Evolutionary conservation across 1,139 yeast genomes (phyloP).

Genomic region (Kodamaea alishanica): DNA sequence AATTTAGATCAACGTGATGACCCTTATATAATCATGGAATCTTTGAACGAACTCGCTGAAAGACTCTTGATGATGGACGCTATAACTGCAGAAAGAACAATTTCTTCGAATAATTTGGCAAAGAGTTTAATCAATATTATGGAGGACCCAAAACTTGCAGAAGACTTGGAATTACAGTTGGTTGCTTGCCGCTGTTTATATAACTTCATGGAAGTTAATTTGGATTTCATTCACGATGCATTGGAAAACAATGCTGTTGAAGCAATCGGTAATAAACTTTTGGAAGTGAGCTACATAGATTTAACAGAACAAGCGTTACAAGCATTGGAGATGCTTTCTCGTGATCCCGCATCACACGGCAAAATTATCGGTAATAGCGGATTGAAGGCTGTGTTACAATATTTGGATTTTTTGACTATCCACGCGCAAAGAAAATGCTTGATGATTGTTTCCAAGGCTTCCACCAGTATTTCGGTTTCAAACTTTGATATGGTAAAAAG

Average conservation of each 20-base stretch:
- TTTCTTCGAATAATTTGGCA: constrained; percentile 61
- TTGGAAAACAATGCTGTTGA: constrained; percentile 67
- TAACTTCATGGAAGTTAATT: constrained; percentile 74
- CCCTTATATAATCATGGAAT: constrained; percentile 49
- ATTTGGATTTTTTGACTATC: constrained; percentile 81
- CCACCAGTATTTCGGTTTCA: constrained; percentile 44
- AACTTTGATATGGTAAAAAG: constrained; percentile 50
- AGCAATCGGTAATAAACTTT: constrained; percentile 60
- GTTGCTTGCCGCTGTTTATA: constrained; percentile 84
- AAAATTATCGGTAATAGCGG: constrained; percentile 59
- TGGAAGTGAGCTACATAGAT: constrained; percentile 81
- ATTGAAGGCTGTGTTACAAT: constrained; percentile 63
- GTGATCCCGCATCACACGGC: constrained; percentile 48
- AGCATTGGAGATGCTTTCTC: constrained; percentile 65
- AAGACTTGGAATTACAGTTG: constrained; percentile 73
- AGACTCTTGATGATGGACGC: constrained; percentile 66
- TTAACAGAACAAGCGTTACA: constrained; percentile 89
- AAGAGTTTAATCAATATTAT: constrained; percentile 56
- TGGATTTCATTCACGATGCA: constrained; percentile 61
- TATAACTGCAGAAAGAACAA: constrained; percentile 54
- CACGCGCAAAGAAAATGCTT: constrained; percentile 88
- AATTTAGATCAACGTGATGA: constrained; percentile 46
- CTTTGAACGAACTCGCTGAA: constrained; percentile 61
- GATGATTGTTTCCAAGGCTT: constrained; percentile 72
- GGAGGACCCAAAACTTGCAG: constrained; percentile 54